Conservation (phyloP, 2,329 filamentous ascomycete species). For the Cadophora gregata region DNA sequence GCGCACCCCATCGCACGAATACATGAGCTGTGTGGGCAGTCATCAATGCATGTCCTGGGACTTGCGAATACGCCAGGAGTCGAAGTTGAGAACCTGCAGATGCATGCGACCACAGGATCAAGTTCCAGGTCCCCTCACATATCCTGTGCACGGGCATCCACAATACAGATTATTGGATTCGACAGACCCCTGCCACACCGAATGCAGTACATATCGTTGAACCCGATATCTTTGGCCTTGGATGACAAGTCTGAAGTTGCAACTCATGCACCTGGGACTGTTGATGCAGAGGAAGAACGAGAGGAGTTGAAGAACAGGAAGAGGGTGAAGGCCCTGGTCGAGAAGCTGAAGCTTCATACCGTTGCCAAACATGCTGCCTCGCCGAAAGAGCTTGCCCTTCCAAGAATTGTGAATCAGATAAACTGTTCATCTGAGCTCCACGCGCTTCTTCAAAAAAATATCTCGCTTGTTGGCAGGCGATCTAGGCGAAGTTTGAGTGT, state of each 20-base stretch:
- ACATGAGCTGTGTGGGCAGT: slow-evolving; percentile 82
- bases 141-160: slow-evolving; percentile 72
- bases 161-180: slow-evolving; percentile 88
- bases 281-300: slow-evolving; percentile 75
- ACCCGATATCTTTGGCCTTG: slow-evolving; percentile 86
- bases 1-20: slow-evolving; percentile 81
- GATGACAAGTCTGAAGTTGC: slow-evolving; percentile 66
- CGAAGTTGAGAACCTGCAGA: slow-evolving; percentile 71
- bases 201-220: slow-evolving; percentile 96
- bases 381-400: slow-evolving; percentile 80
- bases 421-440: slow-evolving; percentile 96
- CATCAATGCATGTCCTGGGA: slow-evolving; percentile 85
- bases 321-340: slow-evolving; percentile 70
- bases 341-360: slow-evolving; percentile 88
- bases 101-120: slow-evolving; percentile 63
- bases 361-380: slow-evolving; percentile 79
- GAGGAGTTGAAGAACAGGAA: slow-evolving; percentile 64
- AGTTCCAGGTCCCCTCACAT: slow-evolving; percentile 69
- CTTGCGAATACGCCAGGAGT: slow-evolving; percentile 70
- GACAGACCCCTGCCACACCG: slow-evolving; percentile 81
- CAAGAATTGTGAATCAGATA: slow-evolving; percentile 87
- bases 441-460: slow-evolving; percentile 85
- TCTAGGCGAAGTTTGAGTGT: slow-evolving; percentile 88
- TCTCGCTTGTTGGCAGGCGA: slow-evolving; percentile 80
- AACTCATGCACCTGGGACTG: slow-evolving; percentile 54